phyloP scores from a whole-genome alignment of 495 filamentous ascomycete species.

The Daldinia grandis region DNA sequence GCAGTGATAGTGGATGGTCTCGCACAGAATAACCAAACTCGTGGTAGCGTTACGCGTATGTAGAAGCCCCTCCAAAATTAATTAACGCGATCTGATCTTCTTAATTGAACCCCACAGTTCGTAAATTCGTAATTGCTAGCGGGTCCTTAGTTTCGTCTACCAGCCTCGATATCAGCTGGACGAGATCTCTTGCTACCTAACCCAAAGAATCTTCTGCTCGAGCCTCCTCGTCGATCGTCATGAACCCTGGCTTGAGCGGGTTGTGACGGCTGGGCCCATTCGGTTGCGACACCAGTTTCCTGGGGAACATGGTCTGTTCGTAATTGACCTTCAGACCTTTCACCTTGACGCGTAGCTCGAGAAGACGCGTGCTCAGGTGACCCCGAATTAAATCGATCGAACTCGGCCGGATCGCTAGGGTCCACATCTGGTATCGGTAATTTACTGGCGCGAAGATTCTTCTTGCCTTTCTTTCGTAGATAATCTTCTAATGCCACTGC shows the following conservation, averaged over 20 bases:
- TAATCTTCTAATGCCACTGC: slow-evolving; percentile 77
- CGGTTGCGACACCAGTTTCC: slow-evolving; percentile 34
- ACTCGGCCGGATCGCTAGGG: slow-evolving; percentile 54
- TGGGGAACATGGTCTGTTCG: slow-evolving; percentile 26
- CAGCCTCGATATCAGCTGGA: slow-evolving; percentile 51
- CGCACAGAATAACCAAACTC: slow-evolving; percentile 1
- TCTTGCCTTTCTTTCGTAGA: slow-evolving; percentile 66
- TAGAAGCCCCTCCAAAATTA: slow-evolving; percentile 23
- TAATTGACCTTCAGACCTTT: slow-evolving; percentile 8
- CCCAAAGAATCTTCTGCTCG: slow-evolving; percentile 47
- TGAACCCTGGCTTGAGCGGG: slow-evolving; percentile 34
- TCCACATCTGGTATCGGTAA: slow-evolving; percentile 47
- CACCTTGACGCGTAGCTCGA: slow-evolving; percentile 17
- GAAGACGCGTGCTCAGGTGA: slow-evolving; percentile 30
- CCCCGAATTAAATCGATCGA: slow-evolving; percentile 47
- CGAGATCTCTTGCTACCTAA: slow-evolving; percentile 48
- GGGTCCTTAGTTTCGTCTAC: slow-evolving; percentile 19
- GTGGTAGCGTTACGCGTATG: slow-evolving; percentile 22
- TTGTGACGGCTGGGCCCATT: slow-evolving; percentile 26
- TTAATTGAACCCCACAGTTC: slow-evolving; percentile 15
- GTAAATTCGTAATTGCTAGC: slow-evolving; percentile 14
- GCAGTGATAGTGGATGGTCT: neutral
- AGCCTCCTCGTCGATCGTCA: slow-evolving; percentile 30
- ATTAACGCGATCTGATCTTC: slow-evolving; percentile 19
- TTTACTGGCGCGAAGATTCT: slow-evolving; percentile 50